Percentiles rank a stretch among this genome's conserved stretches.
These are phyloP conservation scores for Silene noctiflora DNA, from an alignment of 179 eudicot genomes.

Conservation along the genomic window DNA sequence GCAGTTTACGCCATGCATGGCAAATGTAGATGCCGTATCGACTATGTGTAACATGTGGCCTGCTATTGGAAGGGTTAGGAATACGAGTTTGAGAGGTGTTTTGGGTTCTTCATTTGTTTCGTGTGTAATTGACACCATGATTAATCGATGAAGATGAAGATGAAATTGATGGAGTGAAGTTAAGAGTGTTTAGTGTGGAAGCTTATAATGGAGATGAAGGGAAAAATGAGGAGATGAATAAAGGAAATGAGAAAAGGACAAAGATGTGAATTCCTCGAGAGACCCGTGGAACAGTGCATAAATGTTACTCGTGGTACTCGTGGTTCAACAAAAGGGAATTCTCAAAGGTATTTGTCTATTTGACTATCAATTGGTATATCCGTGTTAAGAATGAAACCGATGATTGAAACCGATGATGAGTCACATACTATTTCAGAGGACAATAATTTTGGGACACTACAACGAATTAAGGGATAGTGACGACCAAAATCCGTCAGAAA, in stretches of 20 bases:
- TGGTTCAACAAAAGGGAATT: background rate
- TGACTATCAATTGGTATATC: too few relatives aligned
- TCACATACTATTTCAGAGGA: too few relatives aligned
- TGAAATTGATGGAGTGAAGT: background rate
- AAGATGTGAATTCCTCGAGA: background rate
- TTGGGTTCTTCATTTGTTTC: background rate
- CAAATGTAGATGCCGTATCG: conserved; percentile 9
- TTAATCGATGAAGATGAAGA: background rate
- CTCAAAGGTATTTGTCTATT: too few relatives aligned
- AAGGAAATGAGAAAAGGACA: background rate
- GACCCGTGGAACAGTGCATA: background rate
- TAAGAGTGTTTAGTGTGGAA: background rate
- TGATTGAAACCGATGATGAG: too few relatives aligned
- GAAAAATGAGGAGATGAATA: background rate
- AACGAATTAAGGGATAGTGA: too few relatives aligned
- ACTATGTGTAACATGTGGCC: conserved; percentile 20
- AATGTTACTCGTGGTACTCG: background rate
- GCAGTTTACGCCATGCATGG: background rate
- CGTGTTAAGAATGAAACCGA: too few relatives aligned
- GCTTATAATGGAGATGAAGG: background rate
- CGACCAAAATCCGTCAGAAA: too few relatives aligned
- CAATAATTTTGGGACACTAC: too few relatives aligned
- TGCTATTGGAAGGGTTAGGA: conserved; percentile 14
- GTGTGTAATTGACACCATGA: background rate
- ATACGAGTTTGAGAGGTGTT: conserved; percentile 8